Percentiles rank a stretch among this genome's conserved stretches.
Evolutionary conservation across 31 red algal species (phyloP).

Genomic region (Pterothamnion heteromorphum): DNA sequence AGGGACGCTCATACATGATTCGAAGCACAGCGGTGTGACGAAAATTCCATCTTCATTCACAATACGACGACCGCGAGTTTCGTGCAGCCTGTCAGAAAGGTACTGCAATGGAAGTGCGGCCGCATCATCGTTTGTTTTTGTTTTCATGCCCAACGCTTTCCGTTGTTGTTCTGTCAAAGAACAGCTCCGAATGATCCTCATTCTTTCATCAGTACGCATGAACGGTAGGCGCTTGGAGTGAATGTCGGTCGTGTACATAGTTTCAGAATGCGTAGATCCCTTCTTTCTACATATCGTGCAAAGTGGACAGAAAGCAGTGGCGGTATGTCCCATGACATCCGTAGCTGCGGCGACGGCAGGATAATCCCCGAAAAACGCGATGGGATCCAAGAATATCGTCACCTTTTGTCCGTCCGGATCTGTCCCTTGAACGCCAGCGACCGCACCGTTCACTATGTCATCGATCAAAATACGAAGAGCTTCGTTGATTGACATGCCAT

Average conservation of each 20-base stretch:
- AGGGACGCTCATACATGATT: not conserved
- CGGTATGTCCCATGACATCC: not conserved
- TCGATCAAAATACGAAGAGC: not conserved
- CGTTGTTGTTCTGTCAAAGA: not conserved
- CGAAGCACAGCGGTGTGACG: not conserved
- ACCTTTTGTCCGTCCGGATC: not conserved
- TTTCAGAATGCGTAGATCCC: too few species aligned
- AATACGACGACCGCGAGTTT: not conserved
- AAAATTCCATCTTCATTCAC: not conserved
- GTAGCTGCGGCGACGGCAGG: not conserved
- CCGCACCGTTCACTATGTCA: not conserved
- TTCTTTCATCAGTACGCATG: not conserved
- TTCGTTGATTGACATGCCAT: not conserved
- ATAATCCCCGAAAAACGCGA: slow-evolving; percentile 16
- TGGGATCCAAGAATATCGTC: not conserved
- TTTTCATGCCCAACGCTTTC: not conserved
- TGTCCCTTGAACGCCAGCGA: not conserved
- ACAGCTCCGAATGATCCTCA: not conserved
- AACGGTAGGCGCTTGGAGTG: not conserved
- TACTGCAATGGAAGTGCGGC: not conserved
- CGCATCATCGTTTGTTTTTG: not conserved
- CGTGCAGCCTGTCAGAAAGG: not conserved
- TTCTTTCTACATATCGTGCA: too few species aligned
- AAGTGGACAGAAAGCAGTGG: not conserved
- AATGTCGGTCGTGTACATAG: not conserved